Evolutionary conservation across 371 early-diverging fungal species (phyloP), one percentile per base, ranked within the genome.

Genomic region (Mortierella sp.): DNA sequence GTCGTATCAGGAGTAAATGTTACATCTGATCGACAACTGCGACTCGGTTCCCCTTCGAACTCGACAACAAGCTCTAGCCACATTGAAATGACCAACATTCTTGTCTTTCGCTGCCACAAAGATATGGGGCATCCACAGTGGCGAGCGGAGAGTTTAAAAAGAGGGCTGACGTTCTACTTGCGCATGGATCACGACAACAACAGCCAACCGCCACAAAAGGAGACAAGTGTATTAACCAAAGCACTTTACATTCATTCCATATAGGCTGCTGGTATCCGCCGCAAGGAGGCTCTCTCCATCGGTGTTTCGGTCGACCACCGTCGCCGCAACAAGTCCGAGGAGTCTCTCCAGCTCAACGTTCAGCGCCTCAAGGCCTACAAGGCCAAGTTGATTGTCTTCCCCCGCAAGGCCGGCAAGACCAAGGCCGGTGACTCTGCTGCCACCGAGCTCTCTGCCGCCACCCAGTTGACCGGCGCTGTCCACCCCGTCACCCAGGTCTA

Each of bases 271-370:
- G 99, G 99, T 81, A 90, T 99, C 89, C 91, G 94, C 80, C 94
- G 96, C 89, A 97, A 98, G 92, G 94, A 97, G 90, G 99, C 99
- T 79, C 96, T 93, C 84, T 92, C 96, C 89, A 95, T 99, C 89
- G 99, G 99, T 89, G 97, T 99, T 89, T 93, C 99, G 63, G 99
- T 99, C 79, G 99, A 99, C 92, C 94, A 96, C 93, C 98, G 99
- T 89, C 96, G 99, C 88, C 96, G 97, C 92, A 99, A 98, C 96
- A 93, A 95, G 87, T 98, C 97, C 82, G 97, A 95, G 85, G 99
- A 99, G 91, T 95, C 97, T 48, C 94, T 99, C 60, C 92, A 96
- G 87, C 90, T 96, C 80, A 99, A 99, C 92, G 99, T 97, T 75
- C 95, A 96, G 92, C 97, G 99, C 89, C 93, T 99, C 83, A 96